A percentile compares a stretch with the other conserved stretches of the same genome.
phyloP scores from a whole-genome alignment of 2,329 filamentous ascomycete species.

The Aspergillus aculeatinus region DNA sequence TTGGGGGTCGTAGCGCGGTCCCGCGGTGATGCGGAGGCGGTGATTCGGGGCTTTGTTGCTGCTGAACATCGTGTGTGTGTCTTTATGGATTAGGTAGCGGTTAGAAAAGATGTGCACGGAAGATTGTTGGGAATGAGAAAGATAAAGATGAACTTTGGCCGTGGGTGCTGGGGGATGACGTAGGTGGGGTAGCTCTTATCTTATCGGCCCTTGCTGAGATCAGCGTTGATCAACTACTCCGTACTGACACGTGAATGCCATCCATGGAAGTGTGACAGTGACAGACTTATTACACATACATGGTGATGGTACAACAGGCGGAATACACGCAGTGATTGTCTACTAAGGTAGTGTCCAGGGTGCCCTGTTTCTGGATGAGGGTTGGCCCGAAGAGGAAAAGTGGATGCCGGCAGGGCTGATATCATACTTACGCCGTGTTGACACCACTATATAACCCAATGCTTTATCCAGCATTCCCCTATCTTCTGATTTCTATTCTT shows the following conservation, averaged over 20 bases:
- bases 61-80: not conserved
- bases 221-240: not conserved
- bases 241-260: too few species aligned
- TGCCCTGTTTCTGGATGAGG: not conserved
- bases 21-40: conserved; percentile 77
- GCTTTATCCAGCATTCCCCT: too few species aligned
- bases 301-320: too few species aligned
- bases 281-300: too few species aligned
- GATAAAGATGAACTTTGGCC: too few species aligned
- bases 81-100: not conserved
- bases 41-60: conserved; percentile 47
- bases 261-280: too few species aligned
- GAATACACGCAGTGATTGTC: too few species aligned
- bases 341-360: not conserved
- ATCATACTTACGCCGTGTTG: conserved; percentile 3
- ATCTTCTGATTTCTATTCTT: not conserved
- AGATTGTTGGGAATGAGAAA: too few species aligned
- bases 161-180: too few species aligned
- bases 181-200: too few species aligned
- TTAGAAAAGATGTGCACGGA: not conserved
- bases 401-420: not conserved
- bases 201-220: not conserved
- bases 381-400: not conserved
- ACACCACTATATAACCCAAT: not conserved
- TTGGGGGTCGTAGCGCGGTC: conserved; percentile 69